These are phyloP conservation scores for Pyricularia pennisetigena DNA, from an alignment of 2,329 filamentous ascomycete species.

Conservation along the genomic window DNA sequence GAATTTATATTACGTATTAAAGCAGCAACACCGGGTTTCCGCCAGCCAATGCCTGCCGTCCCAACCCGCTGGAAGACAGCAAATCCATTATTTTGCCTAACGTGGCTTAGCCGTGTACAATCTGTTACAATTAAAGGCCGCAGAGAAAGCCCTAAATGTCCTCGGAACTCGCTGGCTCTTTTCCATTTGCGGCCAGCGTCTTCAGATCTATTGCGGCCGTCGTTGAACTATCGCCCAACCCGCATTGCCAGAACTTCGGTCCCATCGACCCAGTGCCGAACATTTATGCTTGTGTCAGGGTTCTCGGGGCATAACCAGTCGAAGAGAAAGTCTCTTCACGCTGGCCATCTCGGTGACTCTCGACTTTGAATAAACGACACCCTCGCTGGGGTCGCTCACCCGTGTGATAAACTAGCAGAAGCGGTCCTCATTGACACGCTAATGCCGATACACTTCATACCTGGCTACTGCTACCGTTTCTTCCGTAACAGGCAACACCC, in stretches of 20 bases:
- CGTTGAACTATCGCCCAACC: too few species aligned
- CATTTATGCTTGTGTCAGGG: too few species aligned
- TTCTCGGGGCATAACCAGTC: too few species aligned
- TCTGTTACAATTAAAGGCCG: neutral
- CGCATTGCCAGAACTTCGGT: too few species aligned
- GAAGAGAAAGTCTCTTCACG: too few species aligned
- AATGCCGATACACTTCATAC: neutral
- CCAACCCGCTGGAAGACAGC: neutral
- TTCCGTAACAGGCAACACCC: neutral
- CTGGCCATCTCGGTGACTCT: too few species aligned
- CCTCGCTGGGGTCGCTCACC: neutral
- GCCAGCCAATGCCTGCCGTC: neutral
- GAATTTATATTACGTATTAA: neutral
- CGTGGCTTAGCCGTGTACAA: neutral
- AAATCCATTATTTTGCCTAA: neutral
- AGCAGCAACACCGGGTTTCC: neutral
- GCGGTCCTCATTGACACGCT: neutral
- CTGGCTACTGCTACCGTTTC: neutral
- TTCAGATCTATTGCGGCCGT: too few species aligned
- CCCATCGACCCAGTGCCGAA: too few species aligned
- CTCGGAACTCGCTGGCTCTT: too few species aligned
- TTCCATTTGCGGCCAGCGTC: too few species aligned
- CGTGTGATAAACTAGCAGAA: neutral
- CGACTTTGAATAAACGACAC: too few species aligned
- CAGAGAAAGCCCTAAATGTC: too few species aligned